A percentile compares a stretch with the other conserved stretches of the same genome.
phyloP scores from a whole-genome alignment of 2,329 filamentous ascomycete species.

The Emydomyces testavorans region DNA sequence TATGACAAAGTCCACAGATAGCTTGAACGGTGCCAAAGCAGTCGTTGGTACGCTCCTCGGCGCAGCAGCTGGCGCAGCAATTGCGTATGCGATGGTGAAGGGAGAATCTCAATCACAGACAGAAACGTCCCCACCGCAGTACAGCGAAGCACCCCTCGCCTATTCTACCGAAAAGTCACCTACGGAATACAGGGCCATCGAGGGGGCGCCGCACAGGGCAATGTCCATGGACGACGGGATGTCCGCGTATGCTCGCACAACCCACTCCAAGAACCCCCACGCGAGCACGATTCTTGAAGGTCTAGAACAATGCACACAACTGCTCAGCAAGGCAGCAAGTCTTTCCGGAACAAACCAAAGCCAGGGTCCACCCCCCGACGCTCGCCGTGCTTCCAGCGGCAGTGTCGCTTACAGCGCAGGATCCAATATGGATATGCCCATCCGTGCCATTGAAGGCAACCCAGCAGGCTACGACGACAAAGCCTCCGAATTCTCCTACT shows the following conservation, averaged over 20 bases:
- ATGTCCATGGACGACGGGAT: slow-evolving; percentile 20
- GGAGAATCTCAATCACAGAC: slow-evolving; percentile 16
- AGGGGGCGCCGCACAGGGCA: slow-evolving; percentile 23
- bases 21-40: slow-evolving; percentile 43
- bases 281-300: slow-evolving; percentile 34
- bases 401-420: slow-evolving; percentile 27
- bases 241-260: slow-evolving; percentile 26
- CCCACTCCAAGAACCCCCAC: slow-evolving; percentile 31
- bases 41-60: slow-evolving; percentile 67
- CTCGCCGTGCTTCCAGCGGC: slow-evolving; percentile 29
- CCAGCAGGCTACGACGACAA: slow-evolving; percentile 21
- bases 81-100: slow-evolving; percentile 63
- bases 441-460: slow-evolving; percentile 33
- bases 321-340: slow-evolving; percentile 13
- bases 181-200: slow-evolving; percentile 26
- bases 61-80: slow-evolving; percentile 63
- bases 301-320: slow-evolving; percentile 22
- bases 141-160: slow-evolving; percentile 15
- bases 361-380: neutral
- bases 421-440: slow-evolving; percentile 23
- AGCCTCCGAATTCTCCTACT: slow-evolving; percentile 13
- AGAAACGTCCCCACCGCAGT: slow-evolving; percentile 20
- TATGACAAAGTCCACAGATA: slow-evolving; percentile 16
- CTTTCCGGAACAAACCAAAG: slow-evolving; percentile 9
- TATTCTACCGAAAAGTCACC: slow-evolving; percentile 17